These are phyloP conservation scores for Salix suchowensis DNA, from an alignment of 345 rosid genomes.

Conservation along the genomic window DNA sequence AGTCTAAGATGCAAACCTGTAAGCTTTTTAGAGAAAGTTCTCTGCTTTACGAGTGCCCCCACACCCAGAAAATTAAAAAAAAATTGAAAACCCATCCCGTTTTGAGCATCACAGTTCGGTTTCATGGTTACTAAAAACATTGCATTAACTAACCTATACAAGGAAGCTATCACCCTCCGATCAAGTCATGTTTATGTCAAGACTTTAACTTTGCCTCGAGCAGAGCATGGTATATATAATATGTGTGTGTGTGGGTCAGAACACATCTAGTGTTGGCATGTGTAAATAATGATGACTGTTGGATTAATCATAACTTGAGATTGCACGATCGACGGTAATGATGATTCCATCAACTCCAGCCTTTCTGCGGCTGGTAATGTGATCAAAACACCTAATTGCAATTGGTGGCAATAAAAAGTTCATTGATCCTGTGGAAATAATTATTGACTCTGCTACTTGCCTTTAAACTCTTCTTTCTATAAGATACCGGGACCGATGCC, in stretches of 20 bases:
- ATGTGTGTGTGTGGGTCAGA: not conserved
- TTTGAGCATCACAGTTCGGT: not conserved
- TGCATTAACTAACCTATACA: not conserved
- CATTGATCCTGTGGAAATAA: conserved; percentile 2
- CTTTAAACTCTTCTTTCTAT: not conserved
- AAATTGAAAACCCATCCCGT: not conserved
- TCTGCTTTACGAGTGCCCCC: not conserved
- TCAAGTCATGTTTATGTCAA: no score
- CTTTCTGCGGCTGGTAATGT: conserved; percentile 10
- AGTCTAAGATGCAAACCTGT: not conserved
- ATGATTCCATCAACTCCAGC: conserved; percentile 28
- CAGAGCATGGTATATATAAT: not conserved
- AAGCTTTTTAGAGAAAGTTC: not conserved
- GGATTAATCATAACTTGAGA: conserved; percentile 31
- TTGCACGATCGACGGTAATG: conserved; percentile 27
- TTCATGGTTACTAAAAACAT: not conserved
- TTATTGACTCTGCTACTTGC: conserved; percentile 7
- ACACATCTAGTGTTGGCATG: not conserved
- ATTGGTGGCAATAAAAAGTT: not conserved
- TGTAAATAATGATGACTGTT: conserved; percentile 6
- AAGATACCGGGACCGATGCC: not conserved
- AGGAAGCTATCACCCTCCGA: not conserved
- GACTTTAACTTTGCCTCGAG: no score
- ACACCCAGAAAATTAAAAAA: not conserved
- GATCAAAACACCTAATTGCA: no score